Conservation (phyloP, 2,329 filamentous ascomycete genomes). For the Aspergillus quadrilineatus region DNA sequence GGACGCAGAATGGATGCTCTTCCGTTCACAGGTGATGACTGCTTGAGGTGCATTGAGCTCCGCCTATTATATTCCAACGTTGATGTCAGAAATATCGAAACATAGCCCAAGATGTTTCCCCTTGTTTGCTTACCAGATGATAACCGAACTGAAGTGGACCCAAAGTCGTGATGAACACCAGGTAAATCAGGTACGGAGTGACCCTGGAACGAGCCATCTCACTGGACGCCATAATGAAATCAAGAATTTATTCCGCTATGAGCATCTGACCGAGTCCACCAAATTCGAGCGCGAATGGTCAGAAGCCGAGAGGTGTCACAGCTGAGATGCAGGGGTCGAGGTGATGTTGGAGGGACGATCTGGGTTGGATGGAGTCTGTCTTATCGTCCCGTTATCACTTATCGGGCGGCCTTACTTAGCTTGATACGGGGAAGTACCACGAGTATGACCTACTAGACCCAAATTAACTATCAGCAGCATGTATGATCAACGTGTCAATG, state of each 20-base stretch:
- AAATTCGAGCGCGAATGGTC: neutral
- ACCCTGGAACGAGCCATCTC: conserved; percentile 40
- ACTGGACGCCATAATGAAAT: conserved; percentile 24
- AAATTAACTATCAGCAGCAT: too few relatives aligned
- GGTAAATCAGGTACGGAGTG: conserved; percentile 73
- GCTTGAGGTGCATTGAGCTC: conserved; percentile 94
- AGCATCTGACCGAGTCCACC: neutral
- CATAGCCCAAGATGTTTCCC: neutral
- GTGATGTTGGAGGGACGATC: neutral
- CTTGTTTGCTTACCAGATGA: conserved; percentile 67
- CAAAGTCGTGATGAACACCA: conserved; percentile 74
- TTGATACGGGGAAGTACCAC: too few relatives aligned
- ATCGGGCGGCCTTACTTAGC: neutral
- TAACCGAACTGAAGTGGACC: conserved; percentile 94
- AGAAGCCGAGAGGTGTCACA: neutral
- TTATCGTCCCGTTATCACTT: neutral
- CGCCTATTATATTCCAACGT: conserved; percentile 55
- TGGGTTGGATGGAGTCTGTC: neutral
- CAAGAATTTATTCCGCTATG: neutral
- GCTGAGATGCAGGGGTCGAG: neutral
- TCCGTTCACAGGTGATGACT: conserved; percentile 80
- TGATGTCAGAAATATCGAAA: conserved; percentile 10
- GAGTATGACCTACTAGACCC: too few relatives aligned
- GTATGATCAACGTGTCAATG: too few relatives aligned
- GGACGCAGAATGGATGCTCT: conserved; percentile 44